Percentiles rank a stretch among this genome's conserved stretches.
Conservation (phyloP, 2,329 filamentous ascomycete species). For the Nigrograna mackinnonii region DNA sequence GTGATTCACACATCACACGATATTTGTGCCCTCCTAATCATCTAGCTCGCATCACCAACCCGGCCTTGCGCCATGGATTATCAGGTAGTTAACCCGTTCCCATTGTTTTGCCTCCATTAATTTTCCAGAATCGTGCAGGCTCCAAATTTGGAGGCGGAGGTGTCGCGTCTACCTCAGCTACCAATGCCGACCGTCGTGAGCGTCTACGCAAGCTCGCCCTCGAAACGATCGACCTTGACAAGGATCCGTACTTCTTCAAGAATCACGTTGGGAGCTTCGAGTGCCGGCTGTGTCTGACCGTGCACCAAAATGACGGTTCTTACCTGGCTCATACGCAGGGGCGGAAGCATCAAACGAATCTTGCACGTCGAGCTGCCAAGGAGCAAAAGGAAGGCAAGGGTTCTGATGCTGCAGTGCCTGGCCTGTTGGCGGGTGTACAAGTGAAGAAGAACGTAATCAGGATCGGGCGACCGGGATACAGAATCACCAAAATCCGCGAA, state of each 20-base stretch:
- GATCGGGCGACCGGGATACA: conserved; percentile 95
- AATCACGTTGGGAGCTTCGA: conserved; percentile 99
- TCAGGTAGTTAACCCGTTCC: conserved; percentile 44
- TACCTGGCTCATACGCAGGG: conserved; percentile 99
- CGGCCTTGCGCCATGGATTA: too few relatives aligned
- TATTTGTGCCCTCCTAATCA: too few relatives aligned
- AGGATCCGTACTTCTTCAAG: conserved; percentile 99
- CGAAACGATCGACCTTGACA: conserved; percentile 98
- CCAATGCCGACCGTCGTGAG: conserved; percentile 95
- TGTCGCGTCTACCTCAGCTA: conserved; percentile 89
- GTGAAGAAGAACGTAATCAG: conserved; percentile 86
- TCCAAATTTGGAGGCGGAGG: conserved; percentile 98
- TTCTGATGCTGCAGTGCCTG: conserved; percentile 69
- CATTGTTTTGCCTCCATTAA: conserved; percentile 10
- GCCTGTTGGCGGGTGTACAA: conserved; percentile 69
- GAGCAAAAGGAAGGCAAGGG: conserved; percentile 88
- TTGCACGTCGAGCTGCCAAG: conserved; percentile 91
- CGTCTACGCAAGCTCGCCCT: conserved; percentile 96
- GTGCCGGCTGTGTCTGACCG: conserved; percentile 93
- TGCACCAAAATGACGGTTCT: conserved; percentile 98
- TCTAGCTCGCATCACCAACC: too few relatives aligned
- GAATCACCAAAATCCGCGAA: conserved; percentile 95
- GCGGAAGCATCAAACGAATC: conserved; percentile 98
- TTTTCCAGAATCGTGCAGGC: conserved; percentile 79
- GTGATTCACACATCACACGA: neutral